A percentile compares a stretch with the other conserved stretches of the same genome.
Conservation (phyloP, 805 yeast genomes). For the Saccharomycopsis amapae region DNA sequence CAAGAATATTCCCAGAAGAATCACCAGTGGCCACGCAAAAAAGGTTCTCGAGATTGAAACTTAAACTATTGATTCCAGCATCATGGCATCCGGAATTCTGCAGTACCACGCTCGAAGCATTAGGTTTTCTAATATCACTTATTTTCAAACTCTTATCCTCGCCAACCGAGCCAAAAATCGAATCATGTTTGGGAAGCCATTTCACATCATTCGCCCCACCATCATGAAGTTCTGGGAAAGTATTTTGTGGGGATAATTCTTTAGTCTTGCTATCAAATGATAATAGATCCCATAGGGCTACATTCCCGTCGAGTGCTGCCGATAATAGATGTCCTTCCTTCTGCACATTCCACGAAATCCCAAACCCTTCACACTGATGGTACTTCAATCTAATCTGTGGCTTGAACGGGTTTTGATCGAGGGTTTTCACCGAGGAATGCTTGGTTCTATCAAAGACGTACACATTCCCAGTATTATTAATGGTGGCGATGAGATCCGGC, state of each 20-base stretch:
- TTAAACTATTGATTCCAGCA: slow-evolving; percentile 49
- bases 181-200: slow-evolving; percentile 59
- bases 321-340: slow-evolving; percentile 53
- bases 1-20: slow-evolving; percentile 42
- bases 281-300: slow-evolving; percentile 63
- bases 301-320: slow-evolving; percentile 56
- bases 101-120: slow-evolving; percentile 6
- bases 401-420: slow-evolving; percentile 27
- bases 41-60: slow-evolving; percentile 51
- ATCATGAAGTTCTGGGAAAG: slow-evolving; percentile 28
- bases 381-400: slow-evolving; percentile 46
- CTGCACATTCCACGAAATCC: slow-evolving; percentile 66
- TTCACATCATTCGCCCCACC: slow-evolving; percentile 63
- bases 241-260: slow-evolving; percentile 22
- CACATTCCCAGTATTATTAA: slow-evolving; percentile 57
- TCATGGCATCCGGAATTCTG: slow-evolving; percentile 22
- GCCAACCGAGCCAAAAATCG: slow-evolving; percentile 57
- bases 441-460: slow-evolving; percentile 77
- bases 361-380: slow-evolving; percentile 52
- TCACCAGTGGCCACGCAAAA: slow-evolving; percentile 64
- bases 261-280: slow-evolving; percentile 28
- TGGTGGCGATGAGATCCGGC: slow-evolving; percentile 72
- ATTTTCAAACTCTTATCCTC: slow-evolving; percentile 50
- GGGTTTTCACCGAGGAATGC: slow-evolving; percentile 38
- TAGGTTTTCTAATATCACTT: slow-evolving; percentile 43